Percentiles rank a stretch among this genome's conserved stretches.
Conservation (phyloP, 148 eudicot species). For the Silene uniflora region DNA sequence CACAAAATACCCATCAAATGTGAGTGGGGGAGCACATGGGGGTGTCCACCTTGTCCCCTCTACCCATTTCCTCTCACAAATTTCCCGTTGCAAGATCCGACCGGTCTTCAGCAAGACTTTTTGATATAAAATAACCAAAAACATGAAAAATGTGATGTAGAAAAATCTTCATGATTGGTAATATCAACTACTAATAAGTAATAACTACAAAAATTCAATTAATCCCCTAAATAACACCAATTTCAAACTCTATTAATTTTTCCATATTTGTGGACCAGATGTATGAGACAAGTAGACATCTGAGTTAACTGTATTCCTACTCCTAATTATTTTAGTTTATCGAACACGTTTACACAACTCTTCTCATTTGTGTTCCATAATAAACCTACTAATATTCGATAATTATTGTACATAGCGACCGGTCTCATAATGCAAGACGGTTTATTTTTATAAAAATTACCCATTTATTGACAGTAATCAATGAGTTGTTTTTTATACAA, state of each 20-base stretch:
- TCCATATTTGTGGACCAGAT: slow-evolving; percentile 26
- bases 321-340: slow-evolving; percentile 28
- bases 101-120: too few species aligned
- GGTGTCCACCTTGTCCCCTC: too few species aligned
- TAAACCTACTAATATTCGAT: too few species aligned
- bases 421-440: too few species aligned
- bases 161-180: background rate
- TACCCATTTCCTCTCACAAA: too few species aligned
- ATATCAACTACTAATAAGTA: background rate
- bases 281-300: slow-evolving; percentile 13
- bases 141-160: background rate
- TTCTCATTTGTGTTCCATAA: slow-evolving; percentile 4
- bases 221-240: background rate
- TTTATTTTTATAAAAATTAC: background rate
- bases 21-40: too few species aligned
- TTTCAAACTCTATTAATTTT: background rate
- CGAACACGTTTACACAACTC: slow-evolving; percentile 29
- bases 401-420: too few species aligned
- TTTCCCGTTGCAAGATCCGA: too few species aligned
- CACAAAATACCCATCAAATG: too few species aligned
- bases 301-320: slow-evolving; percentile 26
- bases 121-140: too few species aligned
- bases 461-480: too few species aligned
- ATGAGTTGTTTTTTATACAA: too few species aligned
- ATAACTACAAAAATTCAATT: slow-evolving; percentile 1